Base-by-base conservation (phyloP, 345 rosid genomes). In the Eucalyptus globulus region DNA sequence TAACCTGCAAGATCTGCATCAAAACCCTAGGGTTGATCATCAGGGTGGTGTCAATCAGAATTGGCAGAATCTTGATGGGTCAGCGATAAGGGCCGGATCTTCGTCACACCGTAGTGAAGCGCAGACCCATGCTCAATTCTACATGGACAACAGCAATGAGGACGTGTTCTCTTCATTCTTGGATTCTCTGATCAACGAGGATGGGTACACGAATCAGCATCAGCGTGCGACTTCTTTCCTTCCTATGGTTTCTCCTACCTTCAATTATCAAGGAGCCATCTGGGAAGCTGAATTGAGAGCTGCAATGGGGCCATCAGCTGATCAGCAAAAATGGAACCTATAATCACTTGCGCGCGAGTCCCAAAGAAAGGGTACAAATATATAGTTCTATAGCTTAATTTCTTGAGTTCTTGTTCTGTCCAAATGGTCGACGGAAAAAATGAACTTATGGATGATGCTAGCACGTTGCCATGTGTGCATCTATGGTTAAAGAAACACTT, bases 111-210 rank as follows among this genome's bases (percentile, higher is more conserved):
- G 8, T 40, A 5, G 88, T 13, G n/a, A 65, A 87, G 15, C 34
- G 5, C 62, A 87, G 76, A 58, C 50, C 45, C 88, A 60, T 58
- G 65, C 72, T 87, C 85, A 88, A 11, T 86, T 87, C 67, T 90
- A 86, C 83, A 80, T 86, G 17, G 92, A 91, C 65, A 91, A 91
- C 88, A 93, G 89, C 58, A 92, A 91, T 43, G 98, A 95, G 34
- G 97, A 96, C 88, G 86, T 89, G 86, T 92, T 96, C 93, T 93
- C 98, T 11, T 93, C 95, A 5, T 94, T 95, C 92, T 94, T 96
- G 24, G 95, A 95, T 90, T 95, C 96, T 17, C 89, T 96, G 51
- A 92, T 95, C 88, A 92, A 95, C 47, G 99, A 95, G 24, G 89
- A 88, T 34, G 85, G 56, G 58, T 62, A n/a, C 44, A 53, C 49